A percentile compares a stretch with the other conserved stretches of the same genome.
Conservation (phyloP, 495 filamentous ascomycete species). For the Thermothielavioides terrestris region DNA sequence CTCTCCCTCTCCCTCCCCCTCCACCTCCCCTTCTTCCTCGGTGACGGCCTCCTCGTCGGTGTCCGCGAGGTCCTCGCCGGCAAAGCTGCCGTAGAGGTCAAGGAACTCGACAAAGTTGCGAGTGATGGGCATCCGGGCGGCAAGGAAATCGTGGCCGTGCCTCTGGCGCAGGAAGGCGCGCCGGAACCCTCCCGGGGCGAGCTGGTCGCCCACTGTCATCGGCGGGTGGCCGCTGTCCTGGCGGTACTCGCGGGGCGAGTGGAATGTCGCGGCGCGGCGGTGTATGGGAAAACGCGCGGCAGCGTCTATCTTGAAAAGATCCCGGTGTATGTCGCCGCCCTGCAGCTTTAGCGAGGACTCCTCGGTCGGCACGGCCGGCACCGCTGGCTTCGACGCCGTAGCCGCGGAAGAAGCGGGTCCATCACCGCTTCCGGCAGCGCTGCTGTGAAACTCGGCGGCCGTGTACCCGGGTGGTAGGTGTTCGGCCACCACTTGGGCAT, state of each 20-base stretch:
- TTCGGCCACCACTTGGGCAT: constrained; percentile 35
- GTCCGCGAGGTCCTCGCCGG: constrained; percentile 61
- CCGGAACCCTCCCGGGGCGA: constrained; percentile 53
- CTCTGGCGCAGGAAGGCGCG: constrained; percentile 49
- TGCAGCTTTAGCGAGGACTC: constrained; percentile 56
- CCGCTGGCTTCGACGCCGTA: constrained; percentile 26
- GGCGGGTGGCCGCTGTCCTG: constrained; percentile 14
- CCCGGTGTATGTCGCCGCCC: constrained; percentile 60
- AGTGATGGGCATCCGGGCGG: constrained; percentile 43
- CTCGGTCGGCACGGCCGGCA: constrained; percentile 20
- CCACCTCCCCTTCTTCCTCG: constrained; percentile 39
- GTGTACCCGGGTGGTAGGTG: constrained; percentile 40
- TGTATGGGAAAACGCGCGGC: constrained; percentile 39
- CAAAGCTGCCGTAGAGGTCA: constrained; percentile 61
- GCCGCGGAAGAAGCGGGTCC: constrained; percentile 20
- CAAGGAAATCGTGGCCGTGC: constrained; percentile 33
- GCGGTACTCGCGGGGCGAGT: constrained; percentile 29
- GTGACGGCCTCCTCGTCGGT: constrained; percentile 50
- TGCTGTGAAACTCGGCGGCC: constrained; percentile 31
- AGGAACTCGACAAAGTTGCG: constrained; percentile 61
- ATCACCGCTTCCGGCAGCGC: background rate
- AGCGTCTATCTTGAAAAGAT: constrained; percentile 56
- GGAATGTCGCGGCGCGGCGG: constrained; percentile 52
- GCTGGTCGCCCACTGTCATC: constrained; percentile 42
- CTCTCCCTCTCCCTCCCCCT: constrained; percentile 25